These are phyloP conservation scores for Acanthamoeba castellanii DNA, from an alignment of 208 protist genomes.

Conservation along the genomic window DNA sequence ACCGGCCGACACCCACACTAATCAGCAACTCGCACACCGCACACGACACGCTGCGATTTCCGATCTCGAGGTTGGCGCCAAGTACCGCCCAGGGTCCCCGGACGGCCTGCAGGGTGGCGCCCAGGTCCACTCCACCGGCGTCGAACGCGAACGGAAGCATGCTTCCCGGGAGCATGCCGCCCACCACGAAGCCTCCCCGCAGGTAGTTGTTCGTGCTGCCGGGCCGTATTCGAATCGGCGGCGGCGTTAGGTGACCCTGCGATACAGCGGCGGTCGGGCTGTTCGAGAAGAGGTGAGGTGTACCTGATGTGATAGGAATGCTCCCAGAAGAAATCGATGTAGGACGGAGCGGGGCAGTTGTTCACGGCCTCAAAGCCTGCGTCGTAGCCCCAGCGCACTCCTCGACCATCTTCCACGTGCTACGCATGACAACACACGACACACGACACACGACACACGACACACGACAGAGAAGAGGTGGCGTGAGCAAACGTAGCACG, in stretches of 20 bases:
- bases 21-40: not conserved
- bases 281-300: not conserved
- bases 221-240: not conserved
- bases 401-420: not conserved
- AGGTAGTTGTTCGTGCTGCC: not conserved
- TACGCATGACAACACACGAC: not conserved
- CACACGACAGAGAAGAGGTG: not conserved
- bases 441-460: not conserved
- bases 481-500: not conserved
- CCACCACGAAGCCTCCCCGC: not conserved
- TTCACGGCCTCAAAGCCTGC: not conserved
- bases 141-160: not conserved
- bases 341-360: not conserved
- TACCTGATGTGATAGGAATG: not conserved
- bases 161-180: not conserved
- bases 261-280: not conserved
- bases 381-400: not conserved
- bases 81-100: not conserved
- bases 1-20: not conserved
- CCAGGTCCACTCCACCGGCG: not conserved
- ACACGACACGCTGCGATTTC: not conserved
- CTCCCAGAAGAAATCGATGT: constrained; percentile 13
- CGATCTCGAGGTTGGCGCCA: not conserved
- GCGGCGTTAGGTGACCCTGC: not conserved
- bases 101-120: not conserved